These are phyloP conservation scores for Rubia tinctorum DNA, from an alignment of 305 asterid species.

Conservation along the genomic window DNA sequence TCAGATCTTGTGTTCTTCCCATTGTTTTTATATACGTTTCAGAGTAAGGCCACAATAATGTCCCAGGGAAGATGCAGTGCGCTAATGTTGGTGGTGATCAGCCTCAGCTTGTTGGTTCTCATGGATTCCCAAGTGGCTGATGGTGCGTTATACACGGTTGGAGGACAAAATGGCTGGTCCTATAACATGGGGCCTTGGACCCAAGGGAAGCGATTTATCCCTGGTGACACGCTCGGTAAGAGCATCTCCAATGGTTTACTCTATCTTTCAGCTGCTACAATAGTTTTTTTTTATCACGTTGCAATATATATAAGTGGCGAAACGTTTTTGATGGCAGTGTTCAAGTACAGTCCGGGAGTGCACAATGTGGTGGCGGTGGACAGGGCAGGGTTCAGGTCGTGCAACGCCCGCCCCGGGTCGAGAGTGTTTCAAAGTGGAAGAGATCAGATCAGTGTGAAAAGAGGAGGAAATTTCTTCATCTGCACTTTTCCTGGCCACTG, in stretches of 20 bases:
- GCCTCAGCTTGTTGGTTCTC: constrained; percentile 15
- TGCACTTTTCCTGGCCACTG: constrained; percentile 58
- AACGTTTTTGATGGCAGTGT: constrained; percentile 12
- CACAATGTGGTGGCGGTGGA: constrained; percentile 26
- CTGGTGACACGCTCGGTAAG: constrained; percentile 70
- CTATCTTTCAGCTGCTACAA: too few species aligned
- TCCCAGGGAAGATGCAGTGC: constrained; percentile 38
- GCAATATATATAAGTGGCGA: too few species aligned
- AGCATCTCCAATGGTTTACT: neutral
- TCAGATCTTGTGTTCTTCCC: neutral
- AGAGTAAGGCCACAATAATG: constrained; percentile 2
- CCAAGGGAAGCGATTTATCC: constrained; percentile 45
- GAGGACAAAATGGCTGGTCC: constrained; percentile 62
- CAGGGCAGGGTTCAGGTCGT: constrained; percentile 9
- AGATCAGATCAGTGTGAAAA: constrained; percentile 49
- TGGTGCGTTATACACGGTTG: constrained; percentile 45
- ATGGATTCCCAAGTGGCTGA: constrained; percentile 10
- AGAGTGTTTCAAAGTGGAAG: constrained; percentile 39
- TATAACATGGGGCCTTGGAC: constrained; percentile 58
- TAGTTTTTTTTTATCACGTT: too few species aligned
- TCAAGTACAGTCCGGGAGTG: constrained; percentile 9
- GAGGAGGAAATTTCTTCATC: constrained; percentile 62
- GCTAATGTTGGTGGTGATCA: constrained; percentile 10
- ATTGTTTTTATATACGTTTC: neutral
- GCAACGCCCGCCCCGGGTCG: constrained; percentile 23